Base-by-base conservation (phyloP, 2,329 filamentous ascomycete genomes). In the Neophaeococcomyces aloes region DNA sequence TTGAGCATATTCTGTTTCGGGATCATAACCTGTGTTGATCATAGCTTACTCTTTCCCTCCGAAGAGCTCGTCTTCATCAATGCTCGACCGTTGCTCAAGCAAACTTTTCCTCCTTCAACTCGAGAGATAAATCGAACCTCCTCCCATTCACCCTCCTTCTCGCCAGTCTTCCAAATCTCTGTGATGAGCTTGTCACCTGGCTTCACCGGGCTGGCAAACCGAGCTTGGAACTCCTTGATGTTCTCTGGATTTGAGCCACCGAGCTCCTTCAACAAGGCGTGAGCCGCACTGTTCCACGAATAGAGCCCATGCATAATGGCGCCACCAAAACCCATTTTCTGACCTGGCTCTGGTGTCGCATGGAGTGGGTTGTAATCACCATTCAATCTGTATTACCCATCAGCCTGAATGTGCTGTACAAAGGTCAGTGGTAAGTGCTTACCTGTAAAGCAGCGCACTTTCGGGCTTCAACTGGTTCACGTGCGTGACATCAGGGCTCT, bases 321-420 rank as follows among this genome's bases (percentile, higher is more conserved):
- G 27, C 87, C 87, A 21, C 86, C 85, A 55, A 94, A 94, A 48
- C 88, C 87, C 85, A 94, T 94, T 67, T 86, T 82, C 64, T 76
- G 67, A 48, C 86, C 86, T 0, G 86, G 85, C 65, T 86, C 84
- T 10, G 86, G 86, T 14, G 83, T 84, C 5, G 86, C 86, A 61
- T 94, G 87, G 29, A 94, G 78, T 21, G 87, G 88, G 69, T 94
- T 94, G 67, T 94, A 94, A 68, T 94, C 88, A 53, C 87, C 87
- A 56, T 94, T 94, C 39, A 94, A 74, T 50, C 86, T 76, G 50
- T 38, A 30, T 15, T 30, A 33, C n/a, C 5, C 34, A n/a, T 7
- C 35, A 32, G 34, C 17, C 18, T 27, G 29, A 23, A 4, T 17
- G 2, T 29, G 10, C 27, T 38, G 14, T 15, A 7, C 34, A 8